Evolutionary conservation across 1,284 basidiomycete genomes (phyloP).

Genomic region (Trichosporon faecale): DNA sequence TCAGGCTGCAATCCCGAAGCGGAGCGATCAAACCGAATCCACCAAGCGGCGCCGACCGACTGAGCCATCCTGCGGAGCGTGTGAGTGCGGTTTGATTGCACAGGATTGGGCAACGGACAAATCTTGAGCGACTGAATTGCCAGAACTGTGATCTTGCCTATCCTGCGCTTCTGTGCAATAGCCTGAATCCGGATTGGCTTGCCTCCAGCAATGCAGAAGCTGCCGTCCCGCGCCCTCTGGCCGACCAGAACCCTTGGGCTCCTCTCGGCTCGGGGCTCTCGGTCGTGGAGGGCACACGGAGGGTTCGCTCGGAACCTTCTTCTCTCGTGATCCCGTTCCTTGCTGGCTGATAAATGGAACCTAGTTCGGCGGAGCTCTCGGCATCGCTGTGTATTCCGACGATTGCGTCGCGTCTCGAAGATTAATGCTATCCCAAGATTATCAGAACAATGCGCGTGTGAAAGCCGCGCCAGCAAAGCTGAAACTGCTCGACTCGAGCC

Average conservation of each 20-base stretch:
- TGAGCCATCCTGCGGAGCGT: too few species aligned
- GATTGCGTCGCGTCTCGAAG: neutral
- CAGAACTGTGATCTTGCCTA: neutral
- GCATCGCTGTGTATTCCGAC: neutral
- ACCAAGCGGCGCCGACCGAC: too few species aligned
- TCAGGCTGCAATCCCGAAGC: neutral
- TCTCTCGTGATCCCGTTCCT: neutral
- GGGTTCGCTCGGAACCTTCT: constrained; percentile 3
- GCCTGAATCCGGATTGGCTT: neutral
- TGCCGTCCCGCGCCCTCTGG: neutral
- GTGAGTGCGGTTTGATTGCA: neutral
- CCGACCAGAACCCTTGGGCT: neutral
- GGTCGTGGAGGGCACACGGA: neutral
- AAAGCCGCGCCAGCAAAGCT: too few species aligned
- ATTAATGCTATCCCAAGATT: neutral
- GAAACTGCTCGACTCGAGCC: too few species aligned
- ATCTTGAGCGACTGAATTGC: neutral
- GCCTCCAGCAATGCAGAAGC: neutral
- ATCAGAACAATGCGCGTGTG: neutral
- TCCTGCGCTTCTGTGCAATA: neutral
- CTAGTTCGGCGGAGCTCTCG: neutral
- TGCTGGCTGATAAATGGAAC: neutral
- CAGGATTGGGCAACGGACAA: neutral
- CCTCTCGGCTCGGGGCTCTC: neutral
- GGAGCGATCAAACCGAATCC: neutral